These are phyloP conservation scores for Podospora anserina DNA, from an alignment of 495 filamentous ascomycete species.

Conservation along the genomic window DNA sequence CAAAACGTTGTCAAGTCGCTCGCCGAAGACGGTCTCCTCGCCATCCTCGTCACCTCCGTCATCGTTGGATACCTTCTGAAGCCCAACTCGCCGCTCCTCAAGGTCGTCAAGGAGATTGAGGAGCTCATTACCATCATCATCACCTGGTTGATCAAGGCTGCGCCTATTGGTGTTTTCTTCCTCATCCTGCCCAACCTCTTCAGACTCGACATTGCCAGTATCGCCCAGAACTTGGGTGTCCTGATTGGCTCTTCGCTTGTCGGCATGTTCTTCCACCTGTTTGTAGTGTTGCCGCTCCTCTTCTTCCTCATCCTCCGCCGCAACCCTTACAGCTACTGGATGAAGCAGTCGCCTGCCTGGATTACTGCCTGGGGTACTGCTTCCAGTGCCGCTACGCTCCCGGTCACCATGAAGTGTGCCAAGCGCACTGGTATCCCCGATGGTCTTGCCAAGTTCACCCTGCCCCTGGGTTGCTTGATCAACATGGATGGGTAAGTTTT, in stretches of 20 bases:
- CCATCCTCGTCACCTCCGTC: conserved; percentile 25
- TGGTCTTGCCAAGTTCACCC: conserved; percentile 26
- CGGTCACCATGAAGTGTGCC: conserved; percentile 27
- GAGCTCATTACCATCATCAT: conserved; percentile 33
- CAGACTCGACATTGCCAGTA: conserved; percentile 28
- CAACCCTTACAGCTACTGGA: conserved; percentile 33
- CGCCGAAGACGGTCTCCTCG: conserved; percentile 30
- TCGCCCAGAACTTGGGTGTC: conserved; percentile 33
- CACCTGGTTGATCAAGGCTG: conserved; percentile 33
- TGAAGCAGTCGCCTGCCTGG: conserved; percentile 29
- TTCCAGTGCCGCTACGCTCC: conserved; percentile 29
- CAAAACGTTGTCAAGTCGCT: conserved; percentile 31
- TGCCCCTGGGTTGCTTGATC: conserved; percentile 33
- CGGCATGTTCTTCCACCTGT: conserved; percentile 31
- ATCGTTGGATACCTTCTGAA: conserved; percentile 30
- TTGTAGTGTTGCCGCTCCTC: conserved; percentile 29
- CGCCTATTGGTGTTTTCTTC: conserved; percentile 38
- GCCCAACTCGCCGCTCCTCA: conserved; percentile 16
- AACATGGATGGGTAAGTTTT: conserved; percentile 33
- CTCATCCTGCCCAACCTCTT: conserved; percentile 36
- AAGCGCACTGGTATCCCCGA: conserved; percentile 18
- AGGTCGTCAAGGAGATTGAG: conserved; percentile 29
- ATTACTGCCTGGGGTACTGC: conserved; percentile 34
- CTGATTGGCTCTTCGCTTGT: conserved; percentile 29
- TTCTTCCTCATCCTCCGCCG: conserved; percentile 24